Evolutionary conservation across 495 filamentous ascomycete species (phyloP).

Genomic region (Hamigera avellanea): DNA sequence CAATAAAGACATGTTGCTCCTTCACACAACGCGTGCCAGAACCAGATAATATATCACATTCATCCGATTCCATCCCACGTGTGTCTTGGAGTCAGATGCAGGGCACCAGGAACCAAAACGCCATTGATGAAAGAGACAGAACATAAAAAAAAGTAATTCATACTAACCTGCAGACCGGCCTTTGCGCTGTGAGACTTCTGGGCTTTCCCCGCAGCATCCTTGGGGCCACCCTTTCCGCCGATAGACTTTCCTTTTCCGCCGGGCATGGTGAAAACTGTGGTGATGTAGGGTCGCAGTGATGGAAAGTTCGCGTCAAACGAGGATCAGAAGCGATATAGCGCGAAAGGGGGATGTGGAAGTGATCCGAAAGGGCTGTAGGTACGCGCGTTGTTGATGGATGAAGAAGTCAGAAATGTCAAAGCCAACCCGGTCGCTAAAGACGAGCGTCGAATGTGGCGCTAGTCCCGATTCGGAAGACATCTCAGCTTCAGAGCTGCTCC

Average conservation of each 20-base stretch:
- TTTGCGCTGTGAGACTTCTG: constrained; percentile 98
- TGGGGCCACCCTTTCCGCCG: constrained; percentile 84
- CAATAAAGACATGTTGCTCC: too few species aligned
- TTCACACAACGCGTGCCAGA: too few species aligned
- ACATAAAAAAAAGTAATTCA: constrained; percentile 2
- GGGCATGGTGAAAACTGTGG: constrained; percentile 44
- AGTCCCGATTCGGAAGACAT: constrained; percentile 25
- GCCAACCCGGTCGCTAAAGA: constrained; percentile 33
- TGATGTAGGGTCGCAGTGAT: constrained; percentile 17
- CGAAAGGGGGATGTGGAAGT: constrained; percentile 23
- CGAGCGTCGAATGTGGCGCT: constrained; percentile 23
- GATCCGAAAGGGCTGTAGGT: constrained; percentile 20
- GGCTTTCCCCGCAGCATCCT: constrained; percentile 64
- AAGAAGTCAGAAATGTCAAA: constrained; percentile 37
- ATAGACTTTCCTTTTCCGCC: constrained; percentile 92
- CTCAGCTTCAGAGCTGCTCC: constrained; percentile 4
- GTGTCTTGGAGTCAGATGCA: neutral
- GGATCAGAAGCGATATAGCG: constrained; percentile 11
- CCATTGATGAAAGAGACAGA: neutral
- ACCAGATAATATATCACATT: neutral
- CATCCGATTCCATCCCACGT: neutral
- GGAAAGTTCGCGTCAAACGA: constrained; percentile 13
- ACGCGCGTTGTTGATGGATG: constrained; percentile 41
- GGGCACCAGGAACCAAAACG: neutral
- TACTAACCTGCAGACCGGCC: constrained; percentile 93